Conservation (phyloP, 164 flowering plant genomes). For the Magnolia kwangsiensis region DNA sequence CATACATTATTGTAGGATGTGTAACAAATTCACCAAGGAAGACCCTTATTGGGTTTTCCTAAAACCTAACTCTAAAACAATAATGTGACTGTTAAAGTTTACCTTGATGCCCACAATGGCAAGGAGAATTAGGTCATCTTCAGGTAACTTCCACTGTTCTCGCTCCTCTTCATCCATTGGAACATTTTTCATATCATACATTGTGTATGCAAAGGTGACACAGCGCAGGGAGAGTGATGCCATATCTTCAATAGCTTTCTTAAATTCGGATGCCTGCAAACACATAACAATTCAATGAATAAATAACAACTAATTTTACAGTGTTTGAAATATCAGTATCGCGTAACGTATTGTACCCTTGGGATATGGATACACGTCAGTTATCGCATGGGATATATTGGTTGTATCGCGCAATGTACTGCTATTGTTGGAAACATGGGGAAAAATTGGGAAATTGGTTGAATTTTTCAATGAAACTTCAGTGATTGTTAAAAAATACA, state of each 20-base stretch:
- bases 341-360: no score
- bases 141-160: constrained; percentile 70
- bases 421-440: no score
- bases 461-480: no score
- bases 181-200: constrained; percentile 41
- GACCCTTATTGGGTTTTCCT: no score
- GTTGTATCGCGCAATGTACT: no score
- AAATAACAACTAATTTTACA: background rate
- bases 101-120: constrained; percentile 95
- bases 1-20: no score
- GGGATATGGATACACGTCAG: no score
- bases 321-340: no score
- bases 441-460: no score
- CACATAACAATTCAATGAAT: background rate
- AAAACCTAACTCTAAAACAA: background rate
- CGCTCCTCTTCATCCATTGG: constrained; percentile 66
- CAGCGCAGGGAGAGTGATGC: constrained; percentile 81
- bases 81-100: background rate
- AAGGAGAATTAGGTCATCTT: constrained; percentile 69
- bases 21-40: no score
- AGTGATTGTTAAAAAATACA: no score
- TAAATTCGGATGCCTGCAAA: constrained; percentile 44
- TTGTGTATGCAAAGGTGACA: constrained; percentile 77
- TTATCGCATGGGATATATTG: no score
- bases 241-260: constrained; percentile 78